Evolutionary conservation across 345 rosid genomes (phyloP).

Genomic region (Pistacia atlantica): DNA sequence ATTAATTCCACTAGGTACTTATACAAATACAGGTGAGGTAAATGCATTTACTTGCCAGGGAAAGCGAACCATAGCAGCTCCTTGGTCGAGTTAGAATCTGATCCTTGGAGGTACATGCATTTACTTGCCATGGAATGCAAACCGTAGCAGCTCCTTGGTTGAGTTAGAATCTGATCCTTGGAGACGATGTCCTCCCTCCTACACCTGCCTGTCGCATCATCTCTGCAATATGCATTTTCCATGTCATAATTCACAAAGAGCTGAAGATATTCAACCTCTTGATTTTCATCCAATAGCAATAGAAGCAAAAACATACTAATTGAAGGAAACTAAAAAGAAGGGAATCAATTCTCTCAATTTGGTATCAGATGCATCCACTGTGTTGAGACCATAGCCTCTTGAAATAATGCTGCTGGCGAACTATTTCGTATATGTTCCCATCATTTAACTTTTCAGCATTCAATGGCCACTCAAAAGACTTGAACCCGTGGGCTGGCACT

Average conservation of each 20-base stretch:
- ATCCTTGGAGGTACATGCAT: slow-evolving; percentile 25
- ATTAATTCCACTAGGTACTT: slow-evolving; percentile 26
- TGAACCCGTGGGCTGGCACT: neutral
- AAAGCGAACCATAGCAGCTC: slow-evolving; percentile 53
- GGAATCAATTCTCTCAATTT: neutral
- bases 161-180: slow-evolving; percentile 43
- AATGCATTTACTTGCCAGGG: slow-evolving; percentile 46
- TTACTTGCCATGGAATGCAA: slow-evolving; percentile 54
- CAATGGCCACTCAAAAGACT: neutral
- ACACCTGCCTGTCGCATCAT: slow-evolving; percentile 59
- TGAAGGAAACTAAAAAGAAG: neutral
- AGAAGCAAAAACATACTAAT: neutral
- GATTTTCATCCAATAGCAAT: neutral
- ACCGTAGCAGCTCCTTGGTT: slow-evolving; percentile 56
- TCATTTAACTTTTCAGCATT: neutral
- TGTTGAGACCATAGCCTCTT: neutral
- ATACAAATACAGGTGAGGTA: slow-evolving; percentile 25
- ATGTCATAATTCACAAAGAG: slow-evolving; percentile 2
- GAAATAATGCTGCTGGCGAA: neutral
- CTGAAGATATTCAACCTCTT: neutral
- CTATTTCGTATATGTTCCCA: neutral
- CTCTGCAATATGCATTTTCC: slow-evolving; percentile 54
- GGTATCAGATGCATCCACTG: neutral
- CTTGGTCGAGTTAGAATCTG: slow-evolving; percentile 39
- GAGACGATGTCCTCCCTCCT: slow-evolving; percentile 61